Conservation (phyloP, 2,329 filamentous ascomycete species). For the Nemania sp. region DNA sequence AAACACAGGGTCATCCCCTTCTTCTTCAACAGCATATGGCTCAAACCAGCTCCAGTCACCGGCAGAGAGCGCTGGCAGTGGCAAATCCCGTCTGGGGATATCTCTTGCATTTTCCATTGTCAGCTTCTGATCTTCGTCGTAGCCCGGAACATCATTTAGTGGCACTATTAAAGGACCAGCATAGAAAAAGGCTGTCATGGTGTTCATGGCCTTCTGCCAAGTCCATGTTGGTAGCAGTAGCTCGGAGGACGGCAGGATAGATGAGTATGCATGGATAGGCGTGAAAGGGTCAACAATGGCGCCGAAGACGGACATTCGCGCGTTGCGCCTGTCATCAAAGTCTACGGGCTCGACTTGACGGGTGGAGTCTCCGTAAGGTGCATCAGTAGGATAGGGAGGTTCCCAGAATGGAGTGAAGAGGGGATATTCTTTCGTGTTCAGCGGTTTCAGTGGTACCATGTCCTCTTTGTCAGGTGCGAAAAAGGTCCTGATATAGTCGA, state of each 20-base stretch:
- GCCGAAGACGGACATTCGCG: constrained; percentile 31
- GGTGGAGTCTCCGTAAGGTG: not conserved
- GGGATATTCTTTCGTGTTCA: constrained; percentile 31
- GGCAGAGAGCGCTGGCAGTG: constrained; percentile 26
- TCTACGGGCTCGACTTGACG: not conserved
- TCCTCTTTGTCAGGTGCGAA: constrained; percentile 22
- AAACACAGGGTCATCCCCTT: not conserved
- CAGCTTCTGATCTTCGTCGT: not conserved
- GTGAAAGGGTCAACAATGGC: constrained; percentile 45
- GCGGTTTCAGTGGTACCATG: constrained; percentile 12
- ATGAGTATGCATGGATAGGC: constrained; percentile 41
- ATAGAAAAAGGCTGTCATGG: constrained; percentile 48
- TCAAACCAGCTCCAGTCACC: constrained; percentile 43
- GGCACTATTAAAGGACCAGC: constrained; percentile 41
- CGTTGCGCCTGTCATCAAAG: constrained; percentile 19
- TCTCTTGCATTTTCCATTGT: not conserved
- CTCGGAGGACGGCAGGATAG: constrained; percentile 38
- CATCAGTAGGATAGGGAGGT: constrained; percentile 4
- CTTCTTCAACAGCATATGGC: constrained; percentile 30
- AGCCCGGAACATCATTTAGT: constrained; percentile 22
- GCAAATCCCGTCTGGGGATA: constrained; percentile 6
- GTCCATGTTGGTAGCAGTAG: constrained; percentile 44
- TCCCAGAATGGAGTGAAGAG: constrained; percentile 35
- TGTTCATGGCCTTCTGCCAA: constrained; percentile 42
- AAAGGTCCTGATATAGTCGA: constrained; percentile 36